Base-by-base conservation (phyloP, 2,329 filamentous ascomycete species). In the Trichoderma breve region DNA sequence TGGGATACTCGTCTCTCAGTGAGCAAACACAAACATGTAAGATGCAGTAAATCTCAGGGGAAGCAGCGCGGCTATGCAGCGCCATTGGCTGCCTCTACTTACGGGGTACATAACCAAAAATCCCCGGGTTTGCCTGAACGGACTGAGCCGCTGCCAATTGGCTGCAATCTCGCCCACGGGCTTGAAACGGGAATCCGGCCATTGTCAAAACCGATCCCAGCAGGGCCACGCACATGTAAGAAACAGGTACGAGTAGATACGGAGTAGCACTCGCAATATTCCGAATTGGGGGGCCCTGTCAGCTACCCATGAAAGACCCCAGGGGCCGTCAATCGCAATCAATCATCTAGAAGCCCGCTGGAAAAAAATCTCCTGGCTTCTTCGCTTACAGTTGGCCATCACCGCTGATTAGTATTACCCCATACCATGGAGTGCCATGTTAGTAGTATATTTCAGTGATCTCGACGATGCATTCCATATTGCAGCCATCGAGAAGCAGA, bases 281-380 rank as follows among this genome's bases (percentile, higher is more conserved):
- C 47, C 47, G n/a, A 2, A 53, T 53, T 12, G 47, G 47, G 47
- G 47, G 18, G 11, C 47, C 47, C 47, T 24, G 47, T 53, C 47
- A 9, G n/a, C 47, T 53, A 11, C 47, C 62, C 62, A 51, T 26
- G 39, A 58, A 26, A 21, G 30, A 30, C 30, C 30, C 30, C 30
- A 9, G 24, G 24, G 12, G 8, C 32, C 7, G 51, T 58, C 53
- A 43, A 55, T 67, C 47, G 21, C 51, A 67, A 39, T 24, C 47
- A 65, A 36, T n/a, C 64, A 58, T 67, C 64, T 67, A 43, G 64
- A 67, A 66, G 63, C 24, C 24, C 51, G 24, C 51, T 58, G 64
- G 64, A 67, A 67, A 67, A 57, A 67, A 28, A 12, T 28, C 51
- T 30, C 24, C 24, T 43, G 21, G 39, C 32, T 4, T 43, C 4